These are phyloP conservation scores for Fonsecaea erecta DNA, from an alignment of 2,329 filamentous ascomycete genomes.

Conservation along the genomic window DNA sequence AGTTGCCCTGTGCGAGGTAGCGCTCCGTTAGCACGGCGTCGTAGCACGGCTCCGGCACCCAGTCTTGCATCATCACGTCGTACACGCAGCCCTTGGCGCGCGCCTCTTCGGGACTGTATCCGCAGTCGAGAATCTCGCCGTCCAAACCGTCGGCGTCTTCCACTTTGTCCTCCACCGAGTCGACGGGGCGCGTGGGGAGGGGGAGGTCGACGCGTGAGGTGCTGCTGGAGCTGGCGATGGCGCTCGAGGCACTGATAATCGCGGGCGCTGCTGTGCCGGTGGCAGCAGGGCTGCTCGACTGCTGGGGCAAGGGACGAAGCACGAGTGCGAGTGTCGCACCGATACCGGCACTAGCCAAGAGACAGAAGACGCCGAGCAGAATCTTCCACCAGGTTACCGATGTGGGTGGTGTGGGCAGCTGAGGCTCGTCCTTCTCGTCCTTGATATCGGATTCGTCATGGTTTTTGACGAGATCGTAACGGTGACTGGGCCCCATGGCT, in stretches of 20 bases:
- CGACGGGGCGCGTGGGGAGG: conserved; percentile 13
- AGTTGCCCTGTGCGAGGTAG: conserved; percentile 33
- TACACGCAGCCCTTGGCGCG: conserved; percentile 32
- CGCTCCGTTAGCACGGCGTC: conserved; percentile 31
- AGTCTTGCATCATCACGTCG: conserved; percentile 37
- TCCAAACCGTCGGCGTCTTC: neutral
- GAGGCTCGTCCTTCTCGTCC: conserved; percentile 1
- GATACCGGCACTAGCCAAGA: conserved; percentile 14
- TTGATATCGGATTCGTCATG: conserved; percentile 9
- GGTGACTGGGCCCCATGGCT: conserved; percentile 20
- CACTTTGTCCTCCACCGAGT: conserved; percentile 6
- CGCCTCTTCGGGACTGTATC: conserved; percentile 26
- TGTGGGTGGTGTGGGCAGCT: neutral
- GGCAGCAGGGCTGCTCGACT: neutral
- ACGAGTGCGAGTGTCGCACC: conserved; percentile 18
- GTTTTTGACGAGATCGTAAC: conserved; percentile 24
- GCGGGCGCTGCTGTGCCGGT: neutral
- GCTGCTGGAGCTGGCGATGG: neutral
- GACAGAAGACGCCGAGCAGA: conserved; percentile 13
- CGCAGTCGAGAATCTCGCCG: conserved; percentile 27
- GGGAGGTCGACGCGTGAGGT: conserved; percentile 10
- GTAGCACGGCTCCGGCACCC: conserved; percentile 34
- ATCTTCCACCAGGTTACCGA: conserved; percentile 20
- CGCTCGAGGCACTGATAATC: neutral
- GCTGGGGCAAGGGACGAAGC: neutral